Base-by-base conservation (phyloP, 2,329 filamentous ascomycete genomes). In the Colletotrichum tofieldiae region DNA sequence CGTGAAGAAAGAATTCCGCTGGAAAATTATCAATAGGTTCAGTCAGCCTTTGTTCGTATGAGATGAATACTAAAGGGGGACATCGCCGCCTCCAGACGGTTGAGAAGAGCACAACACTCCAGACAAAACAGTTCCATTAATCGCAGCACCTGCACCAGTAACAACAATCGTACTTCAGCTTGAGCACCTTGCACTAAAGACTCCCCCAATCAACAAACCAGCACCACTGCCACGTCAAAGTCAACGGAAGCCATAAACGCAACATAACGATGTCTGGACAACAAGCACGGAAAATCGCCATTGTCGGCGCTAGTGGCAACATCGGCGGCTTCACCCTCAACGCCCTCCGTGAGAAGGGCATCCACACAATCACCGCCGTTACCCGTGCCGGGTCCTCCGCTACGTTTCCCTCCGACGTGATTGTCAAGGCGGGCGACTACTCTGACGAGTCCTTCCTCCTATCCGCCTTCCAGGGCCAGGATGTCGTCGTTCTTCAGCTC, bases 321-420 rank as follows among this genome's bases (percentile, higher is more conserved):
- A 73, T 83, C 49, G 85, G 84, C n/a, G 76, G 76, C 2, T 74
- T 78, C 55, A 82, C 84, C 65, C 75, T 81, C 51, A 74, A 79
- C 5, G 80, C 80, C n/a, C 79, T 88, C 5, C 75, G 86, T 55
- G 79, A 80, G 47, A 82, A 81, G 35, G 85, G 85, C 65, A 83
- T 84, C 56, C 85, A 87, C 77, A 84, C 75, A 18, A 78, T 90
- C 71, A 89, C 87, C 1, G 86, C 86, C 71, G 78, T 90, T 51
- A 85, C 84, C 1, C 86, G 87, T 55, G 64, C 74, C 2, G 83
- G 82, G 39, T 86, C 85, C 74, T 82, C 77, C 3, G 79, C 75
- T 71, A 81, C 75, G 0, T 78, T 88, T 3, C 85, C 84, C 9
- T 73, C 76, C 0, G 84, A 79, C 26, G 78, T 87, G 55, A 75